Evolutionary conservation across 768 basidiomycete genomes (phyloP).

Genomic region (Russula emetica): DNA sequence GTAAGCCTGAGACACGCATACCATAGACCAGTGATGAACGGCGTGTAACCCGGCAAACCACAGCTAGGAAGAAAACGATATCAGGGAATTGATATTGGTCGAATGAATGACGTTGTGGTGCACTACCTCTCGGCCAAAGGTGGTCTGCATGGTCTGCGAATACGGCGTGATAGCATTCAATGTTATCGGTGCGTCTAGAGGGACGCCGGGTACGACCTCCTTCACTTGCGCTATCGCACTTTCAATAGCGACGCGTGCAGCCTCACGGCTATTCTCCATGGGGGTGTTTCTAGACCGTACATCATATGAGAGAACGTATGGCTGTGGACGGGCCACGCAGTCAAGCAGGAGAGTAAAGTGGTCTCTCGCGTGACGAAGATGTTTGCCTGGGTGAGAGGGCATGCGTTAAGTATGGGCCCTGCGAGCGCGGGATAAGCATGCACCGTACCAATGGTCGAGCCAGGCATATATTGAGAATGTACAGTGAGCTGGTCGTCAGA

Average conservation of each 20-base stretch:
- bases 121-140: constrained; percentile 73
- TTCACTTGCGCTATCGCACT: constrained; percentile 56
- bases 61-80: constrained; percentile 42
- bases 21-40: constrained; percentile 91
- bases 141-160: constrained; percentile 69
- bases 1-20: constrained; percentile 34
- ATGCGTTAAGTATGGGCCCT: not conserved
- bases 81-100: not conserved
- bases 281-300: constrained; percentile 71
- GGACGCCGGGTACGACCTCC: constrained; percentile 45
- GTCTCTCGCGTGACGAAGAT: constrained; percentile 79
- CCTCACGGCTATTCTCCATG: constrained; percentile 66
- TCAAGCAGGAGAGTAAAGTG: constrained; percentile 70
- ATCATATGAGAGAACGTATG: constrained; percentile 69
- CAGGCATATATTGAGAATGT: constrained; percentile 73
- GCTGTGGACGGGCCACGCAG: constrained; percentile 43
- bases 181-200: constrained; percentile 56
- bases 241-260: constrained; percentile 54
- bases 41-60: constrained; percentile 87
- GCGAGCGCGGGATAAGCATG: not conserved
- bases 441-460: constrained; percentile 74
- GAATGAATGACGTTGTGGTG: not conserved
- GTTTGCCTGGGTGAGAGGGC: constrained; percentile 57
- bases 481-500: constrained; percentile 66
- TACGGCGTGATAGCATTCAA: constrained; percentile 80